Percentiles rank a stretch among this genome's conserved stretches.
Evolutionary conservation across 1,284 basidiomycete species (phyloP).

Genomic region (Pascua guehoae): DNA sequence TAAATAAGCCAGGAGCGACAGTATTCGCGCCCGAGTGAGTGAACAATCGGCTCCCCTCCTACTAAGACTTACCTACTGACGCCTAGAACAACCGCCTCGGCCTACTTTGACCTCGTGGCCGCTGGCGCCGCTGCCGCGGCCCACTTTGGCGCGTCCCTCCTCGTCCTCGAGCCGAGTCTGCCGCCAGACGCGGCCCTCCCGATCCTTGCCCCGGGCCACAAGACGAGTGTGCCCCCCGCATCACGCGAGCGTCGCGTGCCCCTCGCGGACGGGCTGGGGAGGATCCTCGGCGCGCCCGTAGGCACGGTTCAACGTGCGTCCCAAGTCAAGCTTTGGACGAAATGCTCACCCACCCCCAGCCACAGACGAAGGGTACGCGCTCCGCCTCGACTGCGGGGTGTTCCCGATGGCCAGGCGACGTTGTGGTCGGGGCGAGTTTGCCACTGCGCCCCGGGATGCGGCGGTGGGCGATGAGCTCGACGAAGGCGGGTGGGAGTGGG

Average conservation of each 20-base stretch:
- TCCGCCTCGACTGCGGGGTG: not conserved
- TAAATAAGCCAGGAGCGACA: not conserved
- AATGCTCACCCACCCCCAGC: conserved; percentile 2
- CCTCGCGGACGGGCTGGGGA: conserved; percentile 25
- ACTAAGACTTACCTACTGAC: conserved; percentile 1
- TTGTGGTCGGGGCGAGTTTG: conserved; percentile 6
- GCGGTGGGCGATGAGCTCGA: not conserved
- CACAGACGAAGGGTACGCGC: not conserved
- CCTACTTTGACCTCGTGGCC: conserved; percentile 35
- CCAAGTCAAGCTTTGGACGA: not conserved
- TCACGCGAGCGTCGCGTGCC: conserved; percentile 23
- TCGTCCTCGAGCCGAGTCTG: conserved; percentile 37
- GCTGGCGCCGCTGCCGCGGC: conserved; percentile 22
- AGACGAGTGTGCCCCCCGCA: conserved; percentile 11
- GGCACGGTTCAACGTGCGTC: not conserved
- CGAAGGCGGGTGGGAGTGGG: conserved; percentile 5
- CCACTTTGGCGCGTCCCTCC: conserved; percentile 25
- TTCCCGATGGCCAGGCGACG: conserved; percentile 1
- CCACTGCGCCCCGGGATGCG: not conserved
- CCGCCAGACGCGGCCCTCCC: conserved; percentile 22
- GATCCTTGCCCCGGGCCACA: conserved; percentile 20
- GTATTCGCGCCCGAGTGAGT: conserved; percentile 21
- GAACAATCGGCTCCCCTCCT: not conserved
- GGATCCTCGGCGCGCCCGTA: conserved; percentile 23
- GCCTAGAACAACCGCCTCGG: conserved; percentile 25